These are phyloP conservation scores for Zygnema cylindricum DNA, from an alignment of 139 green algal genomes.

Conservation along the genomic window DNA sequence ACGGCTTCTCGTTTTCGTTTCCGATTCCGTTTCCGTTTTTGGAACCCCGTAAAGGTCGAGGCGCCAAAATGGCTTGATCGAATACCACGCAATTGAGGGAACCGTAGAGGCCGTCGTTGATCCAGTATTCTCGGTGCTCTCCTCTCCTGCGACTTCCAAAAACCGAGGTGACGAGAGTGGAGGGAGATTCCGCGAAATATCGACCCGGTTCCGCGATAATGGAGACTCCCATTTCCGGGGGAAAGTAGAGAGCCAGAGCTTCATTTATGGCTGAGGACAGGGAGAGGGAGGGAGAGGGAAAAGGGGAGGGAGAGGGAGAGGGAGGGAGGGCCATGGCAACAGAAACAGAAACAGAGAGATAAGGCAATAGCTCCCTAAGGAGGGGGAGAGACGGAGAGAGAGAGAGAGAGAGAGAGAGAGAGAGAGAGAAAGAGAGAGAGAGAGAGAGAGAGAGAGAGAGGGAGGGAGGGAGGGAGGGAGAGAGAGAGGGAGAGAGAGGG, in stretches of 20 bases:
- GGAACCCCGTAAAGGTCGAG: conserved; percentile 46
- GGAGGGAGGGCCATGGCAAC: background rate
- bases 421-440: background rate
- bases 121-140: conserved; percentile 81
- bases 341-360: background rate
- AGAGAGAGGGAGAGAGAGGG: background rate
- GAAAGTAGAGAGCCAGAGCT: conserved; percentile 86
- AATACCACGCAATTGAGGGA: conserved; percentile 95
- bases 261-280: conserved; percentile 78
- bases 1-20: conserved; percentile 4
- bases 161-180: conserved; percentile 80
- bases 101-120: conserved; percentile 93
- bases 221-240: conserved; percentile 69
- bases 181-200: conserved; percentile 93
- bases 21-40: conserved; percentile 5
- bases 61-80: conserved; percentile 72
- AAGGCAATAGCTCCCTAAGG: background rate
- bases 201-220: conserved; percentile 93
- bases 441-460: background rate
- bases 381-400: background rate
- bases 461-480: background rate
- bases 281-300: background rate
- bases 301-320: conserved; percentile 12
- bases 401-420: background rate
- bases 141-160: conserved; percentile 76